Percentiles rank a stretch among this genome's conserved stretches.
Evolutionary conservation across 148 eudicot genomes (phyloP).

Genomic region (Hydrangea macrophylla): DNA sequence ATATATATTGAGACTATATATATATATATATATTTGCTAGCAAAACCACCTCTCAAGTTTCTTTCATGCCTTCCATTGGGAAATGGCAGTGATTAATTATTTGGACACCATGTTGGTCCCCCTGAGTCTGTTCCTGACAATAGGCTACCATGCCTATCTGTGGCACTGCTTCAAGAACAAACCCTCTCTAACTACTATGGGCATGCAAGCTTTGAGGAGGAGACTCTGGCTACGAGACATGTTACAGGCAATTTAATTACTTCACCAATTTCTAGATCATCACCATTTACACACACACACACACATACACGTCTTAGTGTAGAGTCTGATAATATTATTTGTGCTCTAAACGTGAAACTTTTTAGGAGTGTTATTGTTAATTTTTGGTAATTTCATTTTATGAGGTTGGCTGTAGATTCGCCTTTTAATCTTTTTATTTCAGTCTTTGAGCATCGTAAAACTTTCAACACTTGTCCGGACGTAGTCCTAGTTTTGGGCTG

Average conservation of each 20-base stretch:
- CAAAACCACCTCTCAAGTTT: background rate
- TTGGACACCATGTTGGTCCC: slow-evolving; percentile 56
- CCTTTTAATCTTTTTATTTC: no score
- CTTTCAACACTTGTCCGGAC: no score
- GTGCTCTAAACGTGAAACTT: no score
- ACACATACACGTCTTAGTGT: no score
- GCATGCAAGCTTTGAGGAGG: slow-evolving; percentile 31
- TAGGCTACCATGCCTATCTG: slow-evolving; percentile 57
- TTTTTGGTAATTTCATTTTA: no score
- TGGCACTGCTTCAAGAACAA: slow-evolving; percentile 46
- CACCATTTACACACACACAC: no score
- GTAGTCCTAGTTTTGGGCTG: no score
- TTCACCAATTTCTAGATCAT: background rate
- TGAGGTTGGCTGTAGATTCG: no score
- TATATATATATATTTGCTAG: background rate
- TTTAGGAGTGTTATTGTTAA: no score
- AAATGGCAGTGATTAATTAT: slow-evolving; percentile 27
- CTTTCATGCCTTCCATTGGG: background rate
- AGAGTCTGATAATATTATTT: background rate
- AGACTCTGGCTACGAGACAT: slow-evolving; percentile 41
- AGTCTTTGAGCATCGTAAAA: no score
- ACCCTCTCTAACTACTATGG: slow-evolving; percentile 44
- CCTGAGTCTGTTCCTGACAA: slow-evolving; percentile 43
- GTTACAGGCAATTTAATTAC: slow-evolving; percentile 34
- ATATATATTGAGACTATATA: no score